These are phyloP conservation scores for Alternaria sp. DNA, from an alignment of 2,329 filamentous ascomycete genomes.

Conservation along the genomic window DNA sequence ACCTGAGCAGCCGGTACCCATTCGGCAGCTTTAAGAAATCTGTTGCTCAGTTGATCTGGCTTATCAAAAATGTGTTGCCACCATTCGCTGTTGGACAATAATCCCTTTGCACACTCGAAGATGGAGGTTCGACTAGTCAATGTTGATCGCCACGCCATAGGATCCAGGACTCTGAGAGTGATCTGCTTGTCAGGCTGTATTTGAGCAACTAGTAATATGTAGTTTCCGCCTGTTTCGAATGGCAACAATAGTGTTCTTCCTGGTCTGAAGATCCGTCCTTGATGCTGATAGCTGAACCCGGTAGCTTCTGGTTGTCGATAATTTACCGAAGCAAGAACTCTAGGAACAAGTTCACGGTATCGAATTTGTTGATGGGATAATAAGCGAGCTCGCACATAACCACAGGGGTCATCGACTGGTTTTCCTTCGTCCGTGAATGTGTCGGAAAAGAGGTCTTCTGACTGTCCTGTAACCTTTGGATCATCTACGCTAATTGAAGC, in stretches of 20 bases:
- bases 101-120: background rate
- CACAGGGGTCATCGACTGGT: background rate
- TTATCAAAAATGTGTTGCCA: constrained; percentile 2
- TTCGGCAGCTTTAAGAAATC: background rate
- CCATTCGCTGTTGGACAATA: constrained; percentile 4
- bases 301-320: constrained; percentile 8
- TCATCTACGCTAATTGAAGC: background rate
- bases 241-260: constrained; percentile 17
- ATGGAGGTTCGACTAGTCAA: background rate
- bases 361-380: background rate
- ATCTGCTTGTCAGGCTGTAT: constrained; percentile 5
- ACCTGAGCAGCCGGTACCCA: constrained; percentile 19
- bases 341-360: constrained; percentile 11
- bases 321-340: constrained; percentile 21
- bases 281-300: constrained; percentile 17
- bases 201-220: constrained; percentile 9
- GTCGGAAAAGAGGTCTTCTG: constrained; percentile 10
- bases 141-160: constrained; percentile 16
- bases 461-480: no score
- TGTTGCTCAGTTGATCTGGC: background rate
- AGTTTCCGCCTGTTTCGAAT: background rate
- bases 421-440: constrained; percentile 8
- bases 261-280: constrained; percentile 4
- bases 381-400: constrained; percentile 4
- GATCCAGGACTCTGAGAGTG: constrained; percentile 18